These are phyloP conservation scores for Microglena sp. DNA, from an alignment of 139 green algal genomes.

Conservation along the genomic window DNA sequence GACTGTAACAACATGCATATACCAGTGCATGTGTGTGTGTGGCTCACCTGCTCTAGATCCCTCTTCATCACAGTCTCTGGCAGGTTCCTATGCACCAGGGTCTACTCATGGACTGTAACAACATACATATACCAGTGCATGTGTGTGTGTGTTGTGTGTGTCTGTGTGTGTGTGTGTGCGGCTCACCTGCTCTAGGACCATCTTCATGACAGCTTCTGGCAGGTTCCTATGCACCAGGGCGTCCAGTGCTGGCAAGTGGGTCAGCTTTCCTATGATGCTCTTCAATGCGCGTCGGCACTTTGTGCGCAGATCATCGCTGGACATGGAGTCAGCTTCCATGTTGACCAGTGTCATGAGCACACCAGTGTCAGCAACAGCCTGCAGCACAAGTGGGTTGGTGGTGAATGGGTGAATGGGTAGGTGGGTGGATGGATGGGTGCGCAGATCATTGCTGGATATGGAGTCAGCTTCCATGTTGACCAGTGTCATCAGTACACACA, in stretches of 20 bases:
- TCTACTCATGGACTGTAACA: no score
- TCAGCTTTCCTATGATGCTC: constrained; percentile 69
- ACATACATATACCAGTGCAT: no score
- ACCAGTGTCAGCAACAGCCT: constrained; percentile 67
- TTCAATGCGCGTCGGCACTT: constrained; percentile 76
- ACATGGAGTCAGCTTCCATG: constrained; percentile 33
- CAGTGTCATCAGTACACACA: constrained; percentile 56
- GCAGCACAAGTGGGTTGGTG: neutral
- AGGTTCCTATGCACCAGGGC: constrained; percentile 60
- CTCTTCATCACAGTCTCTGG: constrained; percentile 70
- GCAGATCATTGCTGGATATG: constrained; percentile 59
- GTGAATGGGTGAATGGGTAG: neutral
- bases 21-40: no score
- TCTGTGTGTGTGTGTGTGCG: no score
- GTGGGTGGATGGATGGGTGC: no score
- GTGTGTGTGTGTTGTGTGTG: no score
- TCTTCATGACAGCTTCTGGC: constrained; percentile 66
- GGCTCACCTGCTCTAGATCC: constrained; percentile 38
- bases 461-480: constrained; percentile 43
- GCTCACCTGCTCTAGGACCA: constrained; percentile 68
- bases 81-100: constrained; percentile 59
- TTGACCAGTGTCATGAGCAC: constrained; percentile 56
- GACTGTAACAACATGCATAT: no score
- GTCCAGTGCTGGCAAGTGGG: constrained; percentile 65
- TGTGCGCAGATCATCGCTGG: constrained; percentile 68